Percentiles rank a stretch among this genome's conserved stretches.
phyloP scores from a whole-genome alignment of 345 rosid genomes.

The Melastoma malabathricum region DNA sequence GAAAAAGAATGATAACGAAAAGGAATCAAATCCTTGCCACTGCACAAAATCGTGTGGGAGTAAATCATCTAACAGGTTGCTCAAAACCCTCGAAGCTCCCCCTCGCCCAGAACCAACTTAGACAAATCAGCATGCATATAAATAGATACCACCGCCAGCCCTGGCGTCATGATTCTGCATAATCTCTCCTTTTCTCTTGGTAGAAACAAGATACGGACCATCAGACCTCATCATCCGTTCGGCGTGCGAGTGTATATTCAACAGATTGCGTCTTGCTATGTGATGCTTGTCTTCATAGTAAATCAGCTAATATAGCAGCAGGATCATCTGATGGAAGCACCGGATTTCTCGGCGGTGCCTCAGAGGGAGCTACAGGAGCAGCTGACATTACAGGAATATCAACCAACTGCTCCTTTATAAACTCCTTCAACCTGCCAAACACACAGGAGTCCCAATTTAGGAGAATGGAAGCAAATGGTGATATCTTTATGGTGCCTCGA shows the following conservation, averaged over 20 bases:
- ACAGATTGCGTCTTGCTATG: constrained; percentile 19
- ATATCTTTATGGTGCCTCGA: background rate
- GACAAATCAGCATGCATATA: no score
- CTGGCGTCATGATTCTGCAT: constrained; percentile 9
- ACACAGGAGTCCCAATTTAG: background rate
- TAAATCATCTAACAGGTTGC: no score
- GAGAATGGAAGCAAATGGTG: no score
- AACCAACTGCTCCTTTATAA: constrained; percentile 71
- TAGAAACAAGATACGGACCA: no score
- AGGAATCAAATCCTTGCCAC: no score
- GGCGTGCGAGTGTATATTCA: constrained; percentile 8
- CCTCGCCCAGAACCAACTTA: constrained; percentile 12
- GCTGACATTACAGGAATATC: constrained; percentile 36
- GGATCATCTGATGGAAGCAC: constrained; percentile 51
- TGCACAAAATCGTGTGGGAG: no score
- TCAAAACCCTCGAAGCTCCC: no score
- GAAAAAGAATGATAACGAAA: no score
- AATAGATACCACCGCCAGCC: no score
- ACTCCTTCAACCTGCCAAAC: constrained; percentile 77
- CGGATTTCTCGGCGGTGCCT: constrained; percentile 36
- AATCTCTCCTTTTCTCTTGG: background rate
- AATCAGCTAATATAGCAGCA: constrained; percentile 75
- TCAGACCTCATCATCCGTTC: no score
- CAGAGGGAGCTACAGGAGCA: constrained; percentile 22
- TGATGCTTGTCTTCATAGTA: constrained; percentile 28